phyloP scores from a whole-genome alignment of 768 basidiomycete genomes.

The Russula abietina region DNA sequence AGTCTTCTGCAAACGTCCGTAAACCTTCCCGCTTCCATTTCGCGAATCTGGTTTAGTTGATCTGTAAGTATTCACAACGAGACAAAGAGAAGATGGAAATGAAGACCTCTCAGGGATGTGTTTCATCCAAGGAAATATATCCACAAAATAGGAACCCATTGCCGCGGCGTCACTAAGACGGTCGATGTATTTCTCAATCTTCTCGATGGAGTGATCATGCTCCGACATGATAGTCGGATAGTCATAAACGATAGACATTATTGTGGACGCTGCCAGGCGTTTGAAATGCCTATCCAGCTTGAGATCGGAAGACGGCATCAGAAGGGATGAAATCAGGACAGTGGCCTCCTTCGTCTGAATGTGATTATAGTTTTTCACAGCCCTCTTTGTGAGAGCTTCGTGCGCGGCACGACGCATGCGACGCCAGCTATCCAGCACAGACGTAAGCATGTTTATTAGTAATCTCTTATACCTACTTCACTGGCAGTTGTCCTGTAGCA shows the following conservation, averaged over 20 bases:
- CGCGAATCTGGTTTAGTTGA: neutral
- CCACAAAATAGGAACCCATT: neutral
- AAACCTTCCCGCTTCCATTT: conserved; percentile 8
- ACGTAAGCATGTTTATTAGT: too few species aligned
- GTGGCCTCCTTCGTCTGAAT: conserved; percentile 31
- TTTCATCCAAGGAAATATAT: conserved; percentile 12
- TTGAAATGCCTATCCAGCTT: conserved; percentile 30
- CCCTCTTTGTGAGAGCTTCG: conserved; percentile 30
- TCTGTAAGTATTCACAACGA: neutral
- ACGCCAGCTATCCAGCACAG: conserved; percentile 28
- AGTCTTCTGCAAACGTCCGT: neutral
- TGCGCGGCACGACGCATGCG: conserved; percentile 32
- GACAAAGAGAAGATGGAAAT: neutral
- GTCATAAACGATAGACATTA: conserved; percentile 29
- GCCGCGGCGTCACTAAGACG: neutral
- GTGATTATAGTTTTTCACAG: conserved; percentile 25
- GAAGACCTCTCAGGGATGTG: conserved; percentile 5
- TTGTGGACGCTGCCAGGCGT: conserved; percentile 27
- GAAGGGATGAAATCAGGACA: conserved; percentile 29
- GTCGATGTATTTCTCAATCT: neutral
- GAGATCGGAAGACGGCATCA: conserved; percentile 26
- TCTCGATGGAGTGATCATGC: neutral
- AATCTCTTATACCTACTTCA: too few species aligned
- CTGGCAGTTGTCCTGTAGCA: neutral
- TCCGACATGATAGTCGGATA: conserved; percentile 5